Evolutionary conservation across 225 moss, liverwort and hornwort genomes (phyloP).

Genomic region (Sphagnum tenellum): DNA sequence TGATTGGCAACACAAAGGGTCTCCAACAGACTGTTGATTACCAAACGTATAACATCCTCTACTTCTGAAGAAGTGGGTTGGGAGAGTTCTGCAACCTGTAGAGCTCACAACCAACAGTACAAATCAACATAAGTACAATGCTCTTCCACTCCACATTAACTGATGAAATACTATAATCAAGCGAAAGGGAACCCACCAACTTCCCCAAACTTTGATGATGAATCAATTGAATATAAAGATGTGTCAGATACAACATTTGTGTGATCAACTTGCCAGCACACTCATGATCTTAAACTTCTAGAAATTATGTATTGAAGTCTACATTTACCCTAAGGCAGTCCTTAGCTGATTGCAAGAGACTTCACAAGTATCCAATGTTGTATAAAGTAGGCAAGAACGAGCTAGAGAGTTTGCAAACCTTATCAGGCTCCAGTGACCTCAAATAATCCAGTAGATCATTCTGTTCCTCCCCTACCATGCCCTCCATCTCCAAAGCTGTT

Average conservation of each 20-base stretch:
- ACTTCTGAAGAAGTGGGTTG: slow-evolving; percentile 42
- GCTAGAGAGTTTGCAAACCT: slow-evolving; percentile 12
- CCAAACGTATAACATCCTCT: slow-evolving; percentile 33
- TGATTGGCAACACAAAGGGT: slow-evolving; percentile 19
- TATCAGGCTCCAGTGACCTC: slow-evolving; percentile 37
- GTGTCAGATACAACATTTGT: too few relatives aligned
- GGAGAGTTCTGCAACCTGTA: slow-evolving; percentile 45
- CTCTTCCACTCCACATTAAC: not conserved
- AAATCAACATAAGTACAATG: not conserved
- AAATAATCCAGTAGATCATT: slow-evolving; percentile 46
- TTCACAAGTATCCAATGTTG: too few relatives aligned
- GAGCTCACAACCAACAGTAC: not conserved
- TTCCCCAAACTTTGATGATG: too few relatives aligned
- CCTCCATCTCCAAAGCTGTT: slow-evolving; percentile 20
- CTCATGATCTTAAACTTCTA: too few relatives aligned
- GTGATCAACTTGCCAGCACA: too few relatives aligned
- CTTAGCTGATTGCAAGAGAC: too few relatives aligned
- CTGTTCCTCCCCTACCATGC: slow-evolving; percentile 17
- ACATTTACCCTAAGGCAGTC: too few relatives aligned
- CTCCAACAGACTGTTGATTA: slow-evolving; percentile 33
- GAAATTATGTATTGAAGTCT: too few relatives aligned
- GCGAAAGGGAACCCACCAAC: too few relatives aligned
- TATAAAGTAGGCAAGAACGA: too few relatives aligned
- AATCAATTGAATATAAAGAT: too few relatives aligned
- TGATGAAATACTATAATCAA: too few relatives aligned